Evolutionary conservation across 1,139 yeast genomes (phyloP).

Genomic region (Hansenula sp.): DNA sequence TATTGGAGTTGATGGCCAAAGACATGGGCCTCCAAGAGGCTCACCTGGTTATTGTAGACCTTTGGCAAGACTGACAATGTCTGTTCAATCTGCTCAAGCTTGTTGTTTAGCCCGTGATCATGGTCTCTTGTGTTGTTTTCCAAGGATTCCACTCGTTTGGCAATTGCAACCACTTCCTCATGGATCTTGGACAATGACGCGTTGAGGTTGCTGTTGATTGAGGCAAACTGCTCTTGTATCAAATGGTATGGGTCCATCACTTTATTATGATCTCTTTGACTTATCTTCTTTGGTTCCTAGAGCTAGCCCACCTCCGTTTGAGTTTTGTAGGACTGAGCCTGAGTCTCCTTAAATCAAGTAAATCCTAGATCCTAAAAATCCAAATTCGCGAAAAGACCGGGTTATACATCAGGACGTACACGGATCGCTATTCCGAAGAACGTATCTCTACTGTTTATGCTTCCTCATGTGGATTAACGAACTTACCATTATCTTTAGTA

Average conservation of each 20-base stretch:
- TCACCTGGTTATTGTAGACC: conserved; percentile 15
- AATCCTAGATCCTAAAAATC: not conserved
- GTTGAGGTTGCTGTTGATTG: conserved; percentile 15
- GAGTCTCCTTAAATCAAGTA: not conserved
- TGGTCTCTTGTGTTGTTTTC: conserved; percentile 9
- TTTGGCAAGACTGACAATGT: conserved; percentile 15
- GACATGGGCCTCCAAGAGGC: conserved; percentile 12
- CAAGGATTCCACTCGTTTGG: conserved; percentile 18
- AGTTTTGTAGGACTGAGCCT: not conserved
- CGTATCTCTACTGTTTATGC: too few relatives aligned
- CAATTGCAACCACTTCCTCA: conserved; percentile 17
- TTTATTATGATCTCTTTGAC: not conserved
- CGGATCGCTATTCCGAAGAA: too few relatives aligned
- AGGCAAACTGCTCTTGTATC: conserved; percentile 21
- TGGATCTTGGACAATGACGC: conserved; percentile 13
- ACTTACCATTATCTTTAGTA: too few relatives aligned
- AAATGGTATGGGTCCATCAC: conserved; percentile 20
- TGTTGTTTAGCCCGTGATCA: conserved; percentile 6
- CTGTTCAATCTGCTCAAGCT: conserved; percentile 10
- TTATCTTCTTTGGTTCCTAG: too few relatives aligned
- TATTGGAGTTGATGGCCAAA: conserved; percentile 17
- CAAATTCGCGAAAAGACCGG: not conserved
- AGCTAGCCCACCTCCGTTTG: not conserved
- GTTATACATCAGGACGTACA: too few relatives aligned
- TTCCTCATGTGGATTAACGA: too few relatives aligned